Conservation (phyloP, 2,329 filamentous ascomycete genomes). For the Sphaceloma murrayae region DNA sequence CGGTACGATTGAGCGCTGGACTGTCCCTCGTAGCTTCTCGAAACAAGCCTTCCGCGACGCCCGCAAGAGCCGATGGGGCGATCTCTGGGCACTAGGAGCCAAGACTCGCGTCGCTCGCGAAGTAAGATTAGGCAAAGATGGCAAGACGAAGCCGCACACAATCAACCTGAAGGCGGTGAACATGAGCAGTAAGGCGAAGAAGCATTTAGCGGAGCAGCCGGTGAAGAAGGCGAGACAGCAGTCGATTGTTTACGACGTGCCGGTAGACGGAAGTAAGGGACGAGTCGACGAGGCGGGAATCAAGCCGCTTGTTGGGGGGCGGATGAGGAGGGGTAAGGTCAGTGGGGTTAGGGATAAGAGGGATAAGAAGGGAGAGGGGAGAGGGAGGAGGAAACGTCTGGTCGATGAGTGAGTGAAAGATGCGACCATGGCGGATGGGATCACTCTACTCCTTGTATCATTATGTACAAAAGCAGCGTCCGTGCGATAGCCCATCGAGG, state of each 20-base stretch:
- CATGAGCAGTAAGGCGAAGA: slow-evolving; percentile 20
- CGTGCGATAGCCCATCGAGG: not conserved
- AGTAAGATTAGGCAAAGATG: slow-evolving; percentile 49
- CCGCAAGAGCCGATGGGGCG: slow-evolving; percentile 82
- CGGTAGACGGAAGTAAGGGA: slow-evolving; percentile 12
- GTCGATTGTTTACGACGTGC: slow-evolving; percentile 25
- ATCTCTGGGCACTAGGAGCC: slow-evolving; percentile 88
- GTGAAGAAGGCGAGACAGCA: slow-evolving; percentile 21
- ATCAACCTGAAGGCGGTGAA: slow-evolving; percentile 19
- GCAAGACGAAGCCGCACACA: slow-evolving; percentile 10
- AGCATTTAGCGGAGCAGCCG: slow-evolving; percentile 18
- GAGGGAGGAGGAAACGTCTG: slow-evolving; percentile 22
- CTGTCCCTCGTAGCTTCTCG: slow-evolving; percentile 71
- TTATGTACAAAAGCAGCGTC: no score
- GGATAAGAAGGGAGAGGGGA: slow-evolving; percentile 29
- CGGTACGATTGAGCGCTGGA: slow-evolving; percentile 86
- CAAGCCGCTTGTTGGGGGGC: slow-evolving; percentile 24
- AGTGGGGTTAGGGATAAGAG: slow-evolving; percentile 30
- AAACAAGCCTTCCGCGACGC: slow-evolving; percentile 83
- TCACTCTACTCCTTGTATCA: no score
- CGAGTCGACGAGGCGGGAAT: slow-evolving; percentile 21
- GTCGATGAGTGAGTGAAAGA: slow-evolving; percentile 1
- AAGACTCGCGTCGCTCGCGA: slow-evolving; percentile 64
- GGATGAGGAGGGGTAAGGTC: slow-evolving; percentile 29
- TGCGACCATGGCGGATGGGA: not conserved